Evolutionary conservation across 108 stramenopile species (phyloP), one percentile per base, ranked within the genome.

Genomic region (Ochromonas danica): DNA sequence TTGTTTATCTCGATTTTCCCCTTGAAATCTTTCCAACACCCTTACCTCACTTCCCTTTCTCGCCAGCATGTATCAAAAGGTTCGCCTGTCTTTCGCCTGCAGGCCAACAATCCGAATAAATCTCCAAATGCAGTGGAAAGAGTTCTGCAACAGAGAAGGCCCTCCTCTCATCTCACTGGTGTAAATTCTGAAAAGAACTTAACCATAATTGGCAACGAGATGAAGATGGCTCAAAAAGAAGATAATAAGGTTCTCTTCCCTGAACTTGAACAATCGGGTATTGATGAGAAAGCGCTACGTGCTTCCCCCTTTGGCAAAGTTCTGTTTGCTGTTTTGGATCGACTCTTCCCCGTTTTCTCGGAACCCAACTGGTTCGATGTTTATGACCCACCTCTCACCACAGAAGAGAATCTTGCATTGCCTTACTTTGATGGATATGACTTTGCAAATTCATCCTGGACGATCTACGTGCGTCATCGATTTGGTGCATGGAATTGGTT

Each of bases 351-450:
- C 22, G 45, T 51, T 51, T 51, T 51, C 22, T 14, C 6, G 22
- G 45, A 51, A 51, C 45, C 45, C 6, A 51, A 51, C 22, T 51
- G 45, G 45, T 51, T 51, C 22, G 45, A 51, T 51, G 22, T 51
- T 22, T 51, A 51, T 51, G 45, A 51, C 22, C 45, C 45, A 51
- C 45, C 45, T 22, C 22, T 51, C 6, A 14, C 45, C 45, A 6
- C 45, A 14, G 45, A 51, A 51, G 45, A 6, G 22, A 51, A 51
- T 51, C 22, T 51, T 14, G 45, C 6, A 14, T 51, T 51, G 22
- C 45, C 45, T 51, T 51, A 51, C 22, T 51, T 51, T 51, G 45
- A 51, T 51, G 45, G 45, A 14, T 51, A 51, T 51, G 45, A 51
- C 22, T 51, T 51, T 51, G 45, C 22, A 22, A 51, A 51, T 51